Evolutionary conservation across 352 stramenopile species (phyloP).

Genomic region (Phytopythium litorale): DNA sequence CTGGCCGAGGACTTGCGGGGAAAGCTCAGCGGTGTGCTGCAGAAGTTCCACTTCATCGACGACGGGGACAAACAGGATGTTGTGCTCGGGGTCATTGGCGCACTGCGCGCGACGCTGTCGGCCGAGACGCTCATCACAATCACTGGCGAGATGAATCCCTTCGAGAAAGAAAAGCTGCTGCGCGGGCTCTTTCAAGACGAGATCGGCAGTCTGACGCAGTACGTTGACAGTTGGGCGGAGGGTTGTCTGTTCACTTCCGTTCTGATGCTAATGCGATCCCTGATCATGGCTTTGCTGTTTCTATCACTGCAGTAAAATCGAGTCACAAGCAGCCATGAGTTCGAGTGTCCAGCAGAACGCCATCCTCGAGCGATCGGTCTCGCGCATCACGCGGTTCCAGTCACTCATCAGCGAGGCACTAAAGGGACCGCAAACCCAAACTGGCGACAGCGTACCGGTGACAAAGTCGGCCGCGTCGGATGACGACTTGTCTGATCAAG

Average conservation of each 20-base stretch:
- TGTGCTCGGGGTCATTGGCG: constrained; percentile 40
- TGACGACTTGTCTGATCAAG: constrained; percentile 56
- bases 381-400: constrained; percentile 60
- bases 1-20: constrained; percentile 39
- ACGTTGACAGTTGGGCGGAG: constrained; percentile 6
- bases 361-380: constrained; percentile 52
- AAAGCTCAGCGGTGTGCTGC: constrained; percentile 44
- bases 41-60: constrained; percentile 59
- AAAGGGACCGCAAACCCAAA: constrained; percentile 12
- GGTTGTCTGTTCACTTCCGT: neutral
- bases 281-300: neutral
- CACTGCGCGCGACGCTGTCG: constrained; percentile 44
- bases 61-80: constrained; percentile 53
- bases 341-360: constrained; percentile 54
- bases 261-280: neutral
- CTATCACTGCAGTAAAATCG: constrained; percentile 36
- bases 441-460: neutral
- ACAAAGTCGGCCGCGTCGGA: constrained; percentile 11
- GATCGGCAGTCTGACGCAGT: constrained; percentile 50
- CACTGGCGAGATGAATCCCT: constrained; percentile 42
- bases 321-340: constrained; percentile 39
- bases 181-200: constrained; percentile 49
- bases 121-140: constrained; percentile 41
- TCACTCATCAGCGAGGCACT: constrained; percentile 29
- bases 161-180: constrained; percentile 60